Conservation (phyloP, 495 filamentous ascomycete genomes). For the Hypoxylon cercidicola region DNA sequence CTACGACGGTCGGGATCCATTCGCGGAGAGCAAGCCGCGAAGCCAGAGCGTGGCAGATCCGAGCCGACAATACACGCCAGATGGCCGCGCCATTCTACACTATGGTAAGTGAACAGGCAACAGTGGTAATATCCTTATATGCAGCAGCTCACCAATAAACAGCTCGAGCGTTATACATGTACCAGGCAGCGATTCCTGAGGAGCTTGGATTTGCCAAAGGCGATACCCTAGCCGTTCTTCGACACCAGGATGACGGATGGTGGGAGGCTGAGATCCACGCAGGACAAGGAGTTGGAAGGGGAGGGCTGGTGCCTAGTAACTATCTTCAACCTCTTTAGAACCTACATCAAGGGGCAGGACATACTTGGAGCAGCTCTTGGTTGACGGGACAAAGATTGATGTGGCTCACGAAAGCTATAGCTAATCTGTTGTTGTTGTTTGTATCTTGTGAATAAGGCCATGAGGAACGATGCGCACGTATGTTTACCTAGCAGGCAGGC, state of each 20-base stretch:
- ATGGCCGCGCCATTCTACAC: slow-evolving; percentile 88
- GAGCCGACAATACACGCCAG: slow-evolving; percentile 77
- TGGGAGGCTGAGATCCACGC: slow-evolving; percentile 97
- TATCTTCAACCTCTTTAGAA: slow-evolving; percentile 83
- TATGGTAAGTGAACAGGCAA: slow-evolving; percentile 73
- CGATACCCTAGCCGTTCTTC: slow-evolving; percentile 86
- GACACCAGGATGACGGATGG: slow-evolving; percentile 98
- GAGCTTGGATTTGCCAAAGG: slow-evolving; percentile 95
- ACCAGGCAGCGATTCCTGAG: slow-evolving; percentile 92
- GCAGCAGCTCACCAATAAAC: slow-evolving; percentile 33
- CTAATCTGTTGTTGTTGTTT: slow-evolving; percentile 3
- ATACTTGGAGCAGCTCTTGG: slow-evolving; percentile 20
- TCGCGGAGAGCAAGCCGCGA: slow-evolving; percentile 64
- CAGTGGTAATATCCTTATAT: background rate
- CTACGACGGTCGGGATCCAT: slow-evolving; percentile 66
- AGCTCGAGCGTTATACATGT: slow-evolving; percentile 96
- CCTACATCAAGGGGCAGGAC: background rate
- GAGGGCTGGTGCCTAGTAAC: slow-evolving; percentile 95
- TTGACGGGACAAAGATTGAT: slow-evolving; percentile 36
- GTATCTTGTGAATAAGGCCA: slow-evolving; percentile 20
- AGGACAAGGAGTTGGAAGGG: slow-evolving; percentile 66
- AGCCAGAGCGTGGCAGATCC: slow-evolving; percentile 85
- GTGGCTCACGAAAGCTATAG: slow-evolving; percentile 18
- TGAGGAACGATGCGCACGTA: slow-evolving; percentile 24
- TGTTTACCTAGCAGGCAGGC: slow-evolving; percentile 17